Conservation (phyloP, 176 grass and related monocot genomes). For the Rhynchospora tenuis region DNA sequence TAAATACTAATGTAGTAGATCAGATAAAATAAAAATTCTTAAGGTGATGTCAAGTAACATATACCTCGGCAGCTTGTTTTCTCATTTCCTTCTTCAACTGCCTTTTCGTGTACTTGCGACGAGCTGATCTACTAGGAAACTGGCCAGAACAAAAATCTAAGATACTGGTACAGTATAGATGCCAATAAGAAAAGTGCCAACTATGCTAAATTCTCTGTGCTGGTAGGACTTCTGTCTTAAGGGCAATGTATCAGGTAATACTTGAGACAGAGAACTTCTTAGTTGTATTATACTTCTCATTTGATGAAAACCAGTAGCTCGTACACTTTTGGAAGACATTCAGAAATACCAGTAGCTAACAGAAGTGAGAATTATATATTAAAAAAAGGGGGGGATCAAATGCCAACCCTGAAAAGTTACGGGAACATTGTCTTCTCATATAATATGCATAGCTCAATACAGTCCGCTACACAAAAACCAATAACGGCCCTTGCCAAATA, state of each 20-base stretch:
- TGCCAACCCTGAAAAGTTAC: neutral
- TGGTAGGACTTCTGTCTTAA: neutral
- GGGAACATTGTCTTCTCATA: neutral
- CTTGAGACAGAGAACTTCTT: neutral
- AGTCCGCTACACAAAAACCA: neutral
- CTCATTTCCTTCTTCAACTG: conserved; percentile 27
- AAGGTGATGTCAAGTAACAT: conserved; percentile 11
- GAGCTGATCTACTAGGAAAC: conserved; percentile 47
- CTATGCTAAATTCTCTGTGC: neutral
- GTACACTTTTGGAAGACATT: neutral
- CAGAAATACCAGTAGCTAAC: neutral
- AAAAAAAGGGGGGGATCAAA: neutral
- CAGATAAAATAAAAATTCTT: conserved; percentile 13
- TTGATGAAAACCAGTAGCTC: neutral
- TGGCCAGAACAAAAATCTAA: conserved; percentile 23
- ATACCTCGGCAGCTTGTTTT: conserved; percentile 43
- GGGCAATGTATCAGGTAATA: neutral
- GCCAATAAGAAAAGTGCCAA: neutral
- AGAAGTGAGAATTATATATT: neutral
- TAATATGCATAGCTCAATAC: neutral
- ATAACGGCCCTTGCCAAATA: neutral
- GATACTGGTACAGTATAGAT: neutral
- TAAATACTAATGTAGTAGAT: conserved; percentile 23
- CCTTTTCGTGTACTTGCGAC: conserved; percentile 57
- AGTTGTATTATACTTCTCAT: neutral